Evolutionary conservation across 164 flowering plant species (phyloP).

Genomic region (Sextonia rubra): DNA sequence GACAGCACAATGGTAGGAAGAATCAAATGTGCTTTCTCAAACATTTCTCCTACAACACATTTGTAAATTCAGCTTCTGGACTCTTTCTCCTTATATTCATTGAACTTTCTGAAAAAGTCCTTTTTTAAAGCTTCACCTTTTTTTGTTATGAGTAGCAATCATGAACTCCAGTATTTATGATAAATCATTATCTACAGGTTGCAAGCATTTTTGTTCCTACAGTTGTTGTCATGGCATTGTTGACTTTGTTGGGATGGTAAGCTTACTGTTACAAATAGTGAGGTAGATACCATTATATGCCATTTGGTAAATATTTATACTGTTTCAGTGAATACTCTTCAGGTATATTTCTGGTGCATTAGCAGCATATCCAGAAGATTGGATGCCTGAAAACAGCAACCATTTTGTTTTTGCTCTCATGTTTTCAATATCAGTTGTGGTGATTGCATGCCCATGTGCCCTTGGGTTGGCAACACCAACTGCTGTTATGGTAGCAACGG

Average conservation of each 20-base stretch:
- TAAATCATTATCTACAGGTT: constrained; percentile 42
- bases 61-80: background rate
- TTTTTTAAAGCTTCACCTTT: too few relatives aligned
- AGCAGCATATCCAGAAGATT: constrained; percentile 60
- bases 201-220: constrained; percentile 96
- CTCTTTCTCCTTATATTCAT: background rate
- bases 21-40: too few relatives aligned
- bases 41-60: background rate
- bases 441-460: constrained; percentile 96
- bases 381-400: constrained; percentile 84
- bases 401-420: constrained; percentile 87
- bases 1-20: background rate
- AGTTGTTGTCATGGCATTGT: constrained; percentile 62
- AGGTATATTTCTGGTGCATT: constrained; percentile 83
- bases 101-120: too few relatives aligned
- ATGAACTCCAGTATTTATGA: background rate
- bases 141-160: background rate
- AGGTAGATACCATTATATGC: constrained; percentile 1
- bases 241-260: constrained; percentile 89
- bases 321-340: constrained; percentile 4
- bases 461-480: constrained; percentile 94
- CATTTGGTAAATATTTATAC: constrained; percentile 7
- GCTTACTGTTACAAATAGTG: constrained; percentile 16
- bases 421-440: constrained; percentile 95
- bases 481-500: constrained; percentile 97